Percentiles rank a stretch among this genome's conserved stretches.
These are phyloP conservation scores for Omphalotus olearius DNA, from an alignment of 1,284 basidiomycete species.

Conservation along the genomic window DNA sequence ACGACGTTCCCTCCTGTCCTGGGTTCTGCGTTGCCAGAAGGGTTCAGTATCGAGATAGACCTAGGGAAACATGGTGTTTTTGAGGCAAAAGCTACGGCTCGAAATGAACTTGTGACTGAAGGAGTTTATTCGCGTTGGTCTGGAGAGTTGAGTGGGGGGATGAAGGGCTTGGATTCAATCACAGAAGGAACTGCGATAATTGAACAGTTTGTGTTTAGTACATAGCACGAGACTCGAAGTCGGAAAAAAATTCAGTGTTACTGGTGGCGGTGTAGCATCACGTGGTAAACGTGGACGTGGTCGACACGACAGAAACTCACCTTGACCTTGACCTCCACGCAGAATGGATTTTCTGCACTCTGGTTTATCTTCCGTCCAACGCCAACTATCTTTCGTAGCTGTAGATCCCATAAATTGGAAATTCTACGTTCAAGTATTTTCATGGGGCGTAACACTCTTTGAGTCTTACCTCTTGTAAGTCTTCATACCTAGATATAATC, in stretches of 20 bases:
- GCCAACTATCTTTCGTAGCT: constrained; percentile 52
- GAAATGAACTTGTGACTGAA: not conserved
- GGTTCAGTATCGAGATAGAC: constrained; percentile 4
- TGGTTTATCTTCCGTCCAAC: constrained; percentile 50
- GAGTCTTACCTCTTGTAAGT: constrained; percentile 80
- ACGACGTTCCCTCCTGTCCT: constrained; percentile 9
- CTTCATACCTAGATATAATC: not conserved
- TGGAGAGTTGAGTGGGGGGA: constrained; percentile 1
- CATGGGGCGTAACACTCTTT: constrained; percentile 78
- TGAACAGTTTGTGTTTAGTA: constrained; percentile 3
- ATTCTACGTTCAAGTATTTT: constrained; percentile 65
- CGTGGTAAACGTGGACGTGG: too few relatives aligned
- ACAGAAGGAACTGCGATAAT: not conserved
- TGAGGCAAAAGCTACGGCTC: not conserved
- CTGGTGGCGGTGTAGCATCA: too few relatives aligned
- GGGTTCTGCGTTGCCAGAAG: not conserved
- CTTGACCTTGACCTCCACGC: not conserved
- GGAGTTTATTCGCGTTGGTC: not conserved
- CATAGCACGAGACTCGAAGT: too few relatives aligned
- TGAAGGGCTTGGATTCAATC: not conserved
- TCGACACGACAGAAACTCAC: too few relatives aligned
- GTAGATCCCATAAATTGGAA: constrained; percentile 68
- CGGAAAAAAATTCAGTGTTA: too few relatives aligned
- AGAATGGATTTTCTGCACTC: constrained; percentile 56
- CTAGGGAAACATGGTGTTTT: not conserved